phyloP scores from a whole-genome alignment of 495 filamentous ascomycete genomes.

The Annulohypoxylon stygium region DNA sequence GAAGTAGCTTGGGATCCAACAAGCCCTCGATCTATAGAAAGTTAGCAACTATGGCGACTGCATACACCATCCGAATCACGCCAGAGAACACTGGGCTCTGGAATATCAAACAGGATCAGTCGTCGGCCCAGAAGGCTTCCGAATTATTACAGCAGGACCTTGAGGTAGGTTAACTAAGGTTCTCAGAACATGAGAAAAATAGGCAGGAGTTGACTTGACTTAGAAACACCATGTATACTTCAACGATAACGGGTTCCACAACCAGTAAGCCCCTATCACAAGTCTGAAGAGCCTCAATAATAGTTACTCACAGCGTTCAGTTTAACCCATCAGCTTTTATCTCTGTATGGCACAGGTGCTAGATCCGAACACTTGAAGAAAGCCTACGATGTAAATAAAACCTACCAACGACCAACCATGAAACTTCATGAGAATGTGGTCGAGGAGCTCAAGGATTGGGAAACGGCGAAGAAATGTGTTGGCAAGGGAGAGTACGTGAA shows the following conservation, averaged over 20 bases:
- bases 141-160: constrained; percentile 81
- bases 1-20: constrained; percentile 16
- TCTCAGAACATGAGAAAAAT: background rate
- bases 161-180: constrained; percentile 56
- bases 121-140: constrained; percentile 70
- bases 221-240: constrained; percentile 82
- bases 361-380: constrained; percentile 65
- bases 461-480: constrained; percentile 64
- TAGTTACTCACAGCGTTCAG: constrained; percentile 53
- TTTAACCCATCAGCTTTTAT: constrained; percentile 79
- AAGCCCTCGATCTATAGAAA: constrained; percentile 5
- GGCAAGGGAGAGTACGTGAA: constrained; percentile 56
- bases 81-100: constrained; percentile 70
- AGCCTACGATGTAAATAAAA: constrained; percentile 69
- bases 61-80: constrained; percentile 71
- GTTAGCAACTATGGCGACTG: constrained; percentile 69
- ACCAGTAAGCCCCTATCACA: constrained; percentile 58
- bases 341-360: constrained; percentile 81
- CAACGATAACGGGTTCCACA: constrained; percentile 75
- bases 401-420: constrained; percentile 69
- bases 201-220: constrained; percentile 14
- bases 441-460: constrained; percentile 65
- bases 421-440: constrained; percentile 60
- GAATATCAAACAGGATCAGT: constrained; percentile 64
- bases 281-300: constrained; percentile 47